Base-by-base conservation (phyloP, 2,329 filamentous ascomycete species). In the Phaeoacremonium minimum region DNA sequence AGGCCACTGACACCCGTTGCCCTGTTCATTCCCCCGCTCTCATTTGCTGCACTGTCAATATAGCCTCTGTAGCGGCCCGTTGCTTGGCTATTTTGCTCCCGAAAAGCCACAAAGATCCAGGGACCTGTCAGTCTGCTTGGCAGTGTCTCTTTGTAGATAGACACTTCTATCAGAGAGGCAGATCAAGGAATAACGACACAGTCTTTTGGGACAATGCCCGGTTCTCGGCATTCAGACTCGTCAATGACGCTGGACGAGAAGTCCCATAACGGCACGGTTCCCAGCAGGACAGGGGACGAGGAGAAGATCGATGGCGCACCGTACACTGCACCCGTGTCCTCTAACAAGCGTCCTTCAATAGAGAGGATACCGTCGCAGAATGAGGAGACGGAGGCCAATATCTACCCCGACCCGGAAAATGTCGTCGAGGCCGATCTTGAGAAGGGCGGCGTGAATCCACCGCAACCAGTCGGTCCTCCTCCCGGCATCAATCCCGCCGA, bases 401-500 rank as follows among this genome's bases (percentile, higher is more conserved):
- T 53, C 30, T 50, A 48, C 36, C 50, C 54, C 4, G 52, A 63
- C 31, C 53, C 57, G 5, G 37, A 40, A 34, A 55, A 55, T 12
- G 51, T 51, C 17, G 48, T 47, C 28, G 42, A 48, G 5, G 49
- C 54, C 18, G 56, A 63, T 36, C 50, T 64, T 35, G 64, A 68
- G 42, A 57, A 51, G 43, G 49, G 40, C 18, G 37, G 46, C 32
- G 40, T 3, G 32, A 44, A 5, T 26, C 20, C 31, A 3, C 8
- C 30, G 9, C 16, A 13, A 28, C 33, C 33, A 1, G 22, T 30
- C 3, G 40, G 34, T 6, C 36, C 38, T 3, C 50, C 51, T 1
- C 47, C 50, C 13, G 58, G 53, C 12, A 45, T 51, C 33, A 60
- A 60, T 44, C 64, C 69, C 4, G 56, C 58, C 26, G 64, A 69